These are phyloP conservation scores for Murraya paniculata DNA, from an alignment of 345 rosid species.

Conservation along the genomic window DNA sequence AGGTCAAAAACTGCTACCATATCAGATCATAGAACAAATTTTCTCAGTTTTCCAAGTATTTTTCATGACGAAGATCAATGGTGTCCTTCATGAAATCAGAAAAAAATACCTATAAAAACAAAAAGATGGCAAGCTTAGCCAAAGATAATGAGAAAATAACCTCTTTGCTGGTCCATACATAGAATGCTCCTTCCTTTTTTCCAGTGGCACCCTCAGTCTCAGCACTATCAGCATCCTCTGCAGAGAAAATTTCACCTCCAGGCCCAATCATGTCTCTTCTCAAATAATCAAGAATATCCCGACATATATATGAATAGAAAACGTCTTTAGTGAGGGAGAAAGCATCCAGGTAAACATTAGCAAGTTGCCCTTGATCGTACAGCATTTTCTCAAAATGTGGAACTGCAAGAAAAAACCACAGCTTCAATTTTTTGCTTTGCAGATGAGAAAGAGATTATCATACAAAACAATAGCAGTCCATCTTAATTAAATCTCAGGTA, in stretches of 20 bases:
- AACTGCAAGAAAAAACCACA: conserved; percentile 50
- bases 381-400: conserved; percentile 99
- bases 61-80: not conserved
- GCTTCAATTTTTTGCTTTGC: not conserved
- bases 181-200: conserved; percentile 91
- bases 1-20: not conserved
- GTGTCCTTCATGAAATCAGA: not conserved
- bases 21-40: not conserved
- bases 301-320: conserved; percentile 53
- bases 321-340: conserved; percentile 65
- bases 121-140: not conserved
- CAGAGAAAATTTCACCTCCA: conserved; percentile 82
- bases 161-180: conserved; percentile 79
- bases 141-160: conserved; percentile 26
- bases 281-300: conserved; percentile 82
- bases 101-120: not conserved
- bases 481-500: not conserved
- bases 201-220: conserved; percentile 52
- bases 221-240: conserved; percentile 94
- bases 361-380: conserved; percentile 91
- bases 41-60: not conserved
- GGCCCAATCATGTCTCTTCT: conserved; percentile 91
- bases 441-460: not conserved
- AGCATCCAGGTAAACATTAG: conserved; percentile 73
- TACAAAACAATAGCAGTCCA: not conserved